Percentiles rank a stretch among this genome's conserved stretches.
Conservation (phyloP, 1,284 basidiomycete species). For the Inonotus obliquus region DNA sequence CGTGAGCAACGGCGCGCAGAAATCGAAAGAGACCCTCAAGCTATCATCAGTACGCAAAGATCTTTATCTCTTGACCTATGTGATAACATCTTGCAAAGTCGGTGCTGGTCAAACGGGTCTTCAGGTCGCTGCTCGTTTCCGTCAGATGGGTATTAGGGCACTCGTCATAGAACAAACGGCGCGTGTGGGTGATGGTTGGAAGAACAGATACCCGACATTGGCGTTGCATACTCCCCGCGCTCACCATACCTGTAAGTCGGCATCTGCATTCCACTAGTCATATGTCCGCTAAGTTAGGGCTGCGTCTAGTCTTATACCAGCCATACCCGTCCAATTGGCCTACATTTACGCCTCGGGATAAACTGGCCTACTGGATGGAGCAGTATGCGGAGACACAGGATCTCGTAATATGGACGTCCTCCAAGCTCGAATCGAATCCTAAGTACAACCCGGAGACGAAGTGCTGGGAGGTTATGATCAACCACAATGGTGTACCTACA, state of each 20-base stretch:
- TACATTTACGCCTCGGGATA: slow-evolving; percentile 18
- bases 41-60: slow-evolving; percentile 7
- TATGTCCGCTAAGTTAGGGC: neutral
- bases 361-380: slow-evolving; percentile 21
- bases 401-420: slow-evolving; percentile 20
- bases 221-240: slow-evolving; percentile 37
- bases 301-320: slow-evolving; percentile 19
- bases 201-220: slow-evolving; percentile 46
- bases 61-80: neutral
- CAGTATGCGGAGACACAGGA: slow-evolving; percentile 17
- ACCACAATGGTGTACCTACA: slow-evolving; percentile 26
- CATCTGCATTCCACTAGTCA: neutral
- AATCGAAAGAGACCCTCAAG: slow-evolving; percentile 18
- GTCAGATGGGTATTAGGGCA: slow-evolving; percentile 43
- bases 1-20: slow-evolving; percentile 18
- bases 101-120: slow-evolving; percentile 55
- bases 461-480: slow-evolving; percentile 31
- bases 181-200: slow-evolving; percentile 52
- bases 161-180: slow-evolving; percentile 45
- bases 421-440: slow-evolving; percentile 15
- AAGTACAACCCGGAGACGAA: slow-evolving; percentile 27
- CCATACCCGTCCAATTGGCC: slow-evolving; percentile 17
- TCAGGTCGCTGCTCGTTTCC: slow-evolving; percentile 46
- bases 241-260: slow-evolving; percentile 11
- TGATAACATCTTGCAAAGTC: slow-evolving; percentile 28